Conservation (phyloP, 2,329 filamentous ascomycete genomes). For the Colletotrichum somersetense region DNA sequence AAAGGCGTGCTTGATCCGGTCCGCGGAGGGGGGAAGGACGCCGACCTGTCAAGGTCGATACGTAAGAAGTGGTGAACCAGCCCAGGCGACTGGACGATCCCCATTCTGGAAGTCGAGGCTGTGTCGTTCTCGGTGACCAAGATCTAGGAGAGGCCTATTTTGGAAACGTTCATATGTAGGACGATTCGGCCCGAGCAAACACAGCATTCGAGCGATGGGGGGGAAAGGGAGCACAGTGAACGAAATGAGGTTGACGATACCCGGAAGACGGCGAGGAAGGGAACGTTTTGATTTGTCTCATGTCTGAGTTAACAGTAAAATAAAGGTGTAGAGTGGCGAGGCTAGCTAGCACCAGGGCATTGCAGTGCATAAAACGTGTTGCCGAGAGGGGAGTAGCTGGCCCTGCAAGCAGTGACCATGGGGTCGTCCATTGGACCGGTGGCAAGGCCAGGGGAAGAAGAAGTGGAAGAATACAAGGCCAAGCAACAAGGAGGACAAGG, state of each 20-base stretch:
- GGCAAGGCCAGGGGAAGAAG: not conserved
- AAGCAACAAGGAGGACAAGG: not conserved
- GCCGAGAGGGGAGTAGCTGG: not conserved
- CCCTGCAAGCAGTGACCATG: not conserved
- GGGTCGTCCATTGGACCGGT: not conserved
- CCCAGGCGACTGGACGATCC: not conserved
- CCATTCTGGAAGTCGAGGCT: not conserved
- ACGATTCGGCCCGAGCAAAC: not conserved
- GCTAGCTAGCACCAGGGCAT: not conserved
- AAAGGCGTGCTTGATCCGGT: not conserved
- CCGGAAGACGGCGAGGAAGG: constrained; percentile 2
- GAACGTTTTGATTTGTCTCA: not conserved
- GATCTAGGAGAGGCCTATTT: no score
- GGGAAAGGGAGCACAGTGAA: no score
- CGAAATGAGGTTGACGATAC: constrained; percentile 5
- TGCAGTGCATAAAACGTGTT: not conserved
- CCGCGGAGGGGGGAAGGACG: not conserved
- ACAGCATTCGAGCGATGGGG: not conserved
- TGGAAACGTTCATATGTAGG: not conserved
- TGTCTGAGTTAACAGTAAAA: not conserved
- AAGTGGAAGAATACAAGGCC: not conserved
- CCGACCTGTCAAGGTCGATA: not conserved
- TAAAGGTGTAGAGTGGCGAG: not conserved
- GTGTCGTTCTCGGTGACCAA: no score
- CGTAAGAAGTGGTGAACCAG: not conserved